Evolutionary conservation across 2,329 filamentous ascomycete genomes (phyloP).

Genomic region (Aspergillus carbonarius): DNA sequence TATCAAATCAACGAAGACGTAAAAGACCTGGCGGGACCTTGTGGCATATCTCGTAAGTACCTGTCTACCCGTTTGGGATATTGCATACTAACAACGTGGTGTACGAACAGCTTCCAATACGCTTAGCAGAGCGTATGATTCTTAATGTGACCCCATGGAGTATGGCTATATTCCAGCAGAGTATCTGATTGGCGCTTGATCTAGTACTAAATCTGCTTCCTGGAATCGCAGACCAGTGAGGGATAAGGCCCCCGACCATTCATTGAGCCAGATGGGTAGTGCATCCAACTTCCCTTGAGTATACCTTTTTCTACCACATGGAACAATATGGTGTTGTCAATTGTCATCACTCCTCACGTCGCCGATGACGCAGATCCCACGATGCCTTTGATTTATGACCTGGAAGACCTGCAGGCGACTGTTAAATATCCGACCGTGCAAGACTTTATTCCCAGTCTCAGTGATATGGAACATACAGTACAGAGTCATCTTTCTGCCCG

Average conservation of each 20-base stretch:
- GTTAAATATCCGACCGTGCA: background rate
- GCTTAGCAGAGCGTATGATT: background rate
- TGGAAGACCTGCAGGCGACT: background rate
- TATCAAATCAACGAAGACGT: background rate
- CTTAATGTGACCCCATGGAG: background rate
- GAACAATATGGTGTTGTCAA: background rate
- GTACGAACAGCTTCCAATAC: background rate
- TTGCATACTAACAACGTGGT: too few relatives aligned
- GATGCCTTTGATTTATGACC: background rate
- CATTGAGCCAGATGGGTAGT: background rate
- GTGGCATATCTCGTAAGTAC: background rate
- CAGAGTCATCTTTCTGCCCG: too few relatives aligned
- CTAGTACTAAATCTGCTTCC: slow-evolving; percentile 6
- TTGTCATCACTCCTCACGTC: background rate
- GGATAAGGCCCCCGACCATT: background rate
- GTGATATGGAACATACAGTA: too few relatives aligned
- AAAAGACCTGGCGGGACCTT: slow-evolving; percentile 2
- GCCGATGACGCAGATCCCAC: background rate
- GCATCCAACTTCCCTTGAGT: background rate
- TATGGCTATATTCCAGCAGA: background rate
- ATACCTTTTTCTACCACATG: background rate
- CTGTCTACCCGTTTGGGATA: background rate
- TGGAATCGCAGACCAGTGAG: background rate
- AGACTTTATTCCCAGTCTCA: background rate
- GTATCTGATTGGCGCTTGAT: background rate